Conservation (phyloP, 768 basidiomycete species). For the Gloeostereum incarnatum region DNA sequence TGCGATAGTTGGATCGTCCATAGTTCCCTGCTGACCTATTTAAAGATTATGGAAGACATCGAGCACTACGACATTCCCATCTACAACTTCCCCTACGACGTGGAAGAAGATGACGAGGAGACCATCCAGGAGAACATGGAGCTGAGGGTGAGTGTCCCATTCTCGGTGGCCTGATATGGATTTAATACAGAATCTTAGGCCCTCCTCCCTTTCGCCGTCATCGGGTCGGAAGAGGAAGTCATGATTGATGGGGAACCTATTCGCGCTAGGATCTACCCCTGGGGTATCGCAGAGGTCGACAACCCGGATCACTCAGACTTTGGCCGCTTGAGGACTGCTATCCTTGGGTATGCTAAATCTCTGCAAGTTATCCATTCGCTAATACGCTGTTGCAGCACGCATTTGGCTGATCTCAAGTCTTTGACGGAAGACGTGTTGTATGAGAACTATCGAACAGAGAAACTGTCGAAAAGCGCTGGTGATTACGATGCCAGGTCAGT, state of each 20-base stretch:
- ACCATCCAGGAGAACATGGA: conserved; percentile 87
- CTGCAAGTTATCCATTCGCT: conserved; percentile 12
- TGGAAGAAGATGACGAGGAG: conserved; percentile 90
- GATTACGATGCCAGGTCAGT: conserved; percentile 46
- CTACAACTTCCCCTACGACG: conserved; percentile 92
- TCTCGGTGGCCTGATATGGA: background rate
- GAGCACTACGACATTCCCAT: conserved; percentile 83
- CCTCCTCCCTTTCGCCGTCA: conserved; percentile 79
- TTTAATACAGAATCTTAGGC: conserved; percentile 21
- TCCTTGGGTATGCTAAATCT: conserved; percentile 51
- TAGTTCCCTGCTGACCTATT: conserved; percentile 6
- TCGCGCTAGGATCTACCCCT: conserved; percentile 81
- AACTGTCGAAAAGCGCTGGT: conserved; percentile 60
- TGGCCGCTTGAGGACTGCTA: conserved; percentile 64
- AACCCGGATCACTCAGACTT: conserved; percentile 91
- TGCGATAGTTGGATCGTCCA: conserved; percentile 8
- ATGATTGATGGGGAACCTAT: conserved; percentile 72
- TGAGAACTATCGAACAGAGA: conserved; percentile 86
- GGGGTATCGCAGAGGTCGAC: conserved; percentile 89
- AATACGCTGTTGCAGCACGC: conserved; percentile 39
- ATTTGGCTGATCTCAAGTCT: conserved; percentile 77
- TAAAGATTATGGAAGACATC: conserved; percentile 88
- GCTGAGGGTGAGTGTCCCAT: conserved; percentile 46
- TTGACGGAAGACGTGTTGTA: conserved; percentile 79
- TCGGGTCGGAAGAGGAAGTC: conserved; percentile 83